Evolutionary conservation across 345 rosid genomes (phyloP).

Genomic region (Brassica incana): DNA sequence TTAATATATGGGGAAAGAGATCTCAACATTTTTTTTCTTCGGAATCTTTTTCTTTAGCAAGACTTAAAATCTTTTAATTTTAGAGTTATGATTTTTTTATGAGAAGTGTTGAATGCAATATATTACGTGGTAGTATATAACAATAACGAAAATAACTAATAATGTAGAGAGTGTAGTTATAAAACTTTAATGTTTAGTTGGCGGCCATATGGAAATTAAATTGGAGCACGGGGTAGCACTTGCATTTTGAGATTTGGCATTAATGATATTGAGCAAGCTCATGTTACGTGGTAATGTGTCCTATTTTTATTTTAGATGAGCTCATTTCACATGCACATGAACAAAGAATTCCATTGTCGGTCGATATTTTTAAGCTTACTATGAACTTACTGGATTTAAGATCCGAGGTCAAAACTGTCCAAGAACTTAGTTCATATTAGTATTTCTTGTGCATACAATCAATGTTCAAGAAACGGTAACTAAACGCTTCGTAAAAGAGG

Average conservation of each 20-base stretch:
- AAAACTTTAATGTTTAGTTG: slow-evolving; percentile 13
- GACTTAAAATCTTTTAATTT: neutral
- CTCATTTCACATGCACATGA: too few relatives aligned
- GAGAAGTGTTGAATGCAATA: slow-evolving; percentile 10
- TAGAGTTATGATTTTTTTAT: neutral
- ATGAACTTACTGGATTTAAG: too few relatives aligned
- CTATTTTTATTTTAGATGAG: too few relatives aligned
- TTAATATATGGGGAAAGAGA: slow-evolving; percentile 36
- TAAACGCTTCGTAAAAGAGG: too few relatives aligned
- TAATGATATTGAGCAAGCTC: slow-evolving; percentile 29
- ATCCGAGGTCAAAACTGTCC: too few relatives aligned
- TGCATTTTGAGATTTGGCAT: slow-evolving; percentile 29
- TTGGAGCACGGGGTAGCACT: slow-evolving; percentile 34
- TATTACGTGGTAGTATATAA: neutral
- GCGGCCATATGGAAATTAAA: slow-evolving; percentile 27
- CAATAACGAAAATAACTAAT: slow-evolving; percentile 4
- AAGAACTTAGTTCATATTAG: too few relatives aligned
- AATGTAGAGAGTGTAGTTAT: slow-evolving; percentile 15
- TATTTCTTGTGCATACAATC: too few relatives aligned
- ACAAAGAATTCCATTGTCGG: too few relatives aligned
- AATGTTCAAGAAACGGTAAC: too few relatives aligned
- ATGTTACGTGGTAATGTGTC: slow-evolving; percentile 5
- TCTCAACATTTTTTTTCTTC: slow-evolving; percentile 31
- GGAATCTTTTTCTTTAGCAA: slow-evolving; percentile 25
- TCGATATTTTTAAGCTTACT: too few relatives aligned